Percentiles rank a stretch among this genome's conserved stretches.
Conservation (phyloP, 371 early-diverging fungal genomes). For the Chytridium lagenaria region DNA sequence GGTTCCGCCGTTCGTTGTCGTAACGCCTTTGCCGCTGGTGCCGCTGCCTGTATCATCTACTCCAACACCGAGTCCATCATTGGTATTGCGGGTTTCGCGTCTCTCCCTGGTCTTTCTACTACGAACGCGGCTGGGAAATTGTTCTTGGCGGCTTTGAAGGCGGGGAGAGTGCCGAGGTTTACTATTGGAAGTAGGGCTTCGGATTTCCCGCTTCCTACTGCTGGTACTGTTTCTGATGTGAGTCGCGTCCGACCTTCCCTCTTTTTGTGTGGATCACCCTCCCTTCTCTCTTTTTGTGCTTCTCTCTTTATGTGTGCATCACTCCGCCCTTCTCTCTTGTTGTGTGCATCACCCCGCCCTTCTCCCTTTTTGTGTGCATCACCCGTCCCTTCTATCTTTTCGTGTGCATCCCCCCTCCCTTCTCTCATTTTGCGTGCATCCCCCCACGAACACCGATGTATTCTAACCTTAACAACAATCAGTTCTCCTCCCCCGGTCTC, state of each 20-base stretch:
- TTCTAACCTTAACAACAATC: no score
- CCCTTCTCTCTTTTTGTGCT: no score
- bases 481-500: conserved; percentile 48
- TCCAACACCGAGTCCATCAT: conserved; percentile 38
- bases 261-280: no score
- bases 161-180: no score
- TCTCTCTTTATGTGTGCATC: no score
- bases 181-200: no score
- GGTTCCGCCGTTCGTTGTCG: neutral
- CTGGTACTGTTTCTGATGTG: conserved; percentile 54
- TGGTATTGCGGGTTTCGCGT: conserved; percentile 19
- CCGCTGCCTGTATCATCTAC: conserved; percentile 17
- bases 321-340: no score
- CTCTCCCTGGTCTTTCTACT: conserved; percentile 25
- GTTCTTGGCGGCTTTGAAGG: conserved; percentile 46
- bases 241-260: no score
- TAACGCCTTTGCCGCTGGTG: conserved; percentile 3
- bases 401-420: neutral
- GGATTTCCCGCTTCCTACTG: conserved; percentile 40
- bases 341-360: no score
- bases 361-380: no score
- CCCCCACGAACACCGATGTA: no score
- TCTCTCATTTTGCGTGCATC: conserved; percentile 26
- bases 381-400: neutral
- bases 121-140: conserved; percentile 19